Evolutionary conservation across 768 basidiomycete species (phyloP).

Genomic region (Podaxis sp.): DNA sequence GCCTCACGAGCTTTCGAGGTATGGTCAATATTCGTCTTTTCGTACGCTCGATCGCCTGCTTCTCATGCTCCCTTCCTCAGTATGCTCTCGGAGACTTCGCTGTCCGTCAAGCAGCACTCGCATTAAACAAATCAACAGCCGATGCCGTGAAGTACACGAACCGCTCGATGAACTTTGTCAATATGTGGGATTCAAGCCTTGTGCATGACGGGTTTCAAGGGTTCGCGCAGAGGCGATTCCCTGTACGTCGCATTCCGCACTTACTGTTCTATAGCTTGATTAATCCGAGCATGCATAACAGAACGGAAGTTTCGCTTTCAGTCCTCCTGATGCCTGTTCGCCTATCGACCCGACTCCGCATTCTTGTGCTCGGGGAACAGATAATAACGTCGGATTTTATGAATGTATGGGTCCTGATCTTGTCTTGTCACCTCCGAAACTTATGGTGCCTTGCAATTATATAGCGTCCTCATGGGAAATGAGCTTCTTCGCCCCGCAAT

Average conservation of each 20-base stretch:
- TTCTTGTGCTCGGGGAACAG: constrained; percentile 48
- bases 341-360: constrained; percentile 46
- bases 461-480: constrained; percentile 55
- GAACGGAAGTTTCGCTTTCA: constrained; percentile 53
- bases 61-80: constrained; percentile 21
- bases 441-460: too few relatives aligned
- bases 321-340: constrained; percentile 48
- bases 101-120: constrained; percentile 48
- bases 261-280: neutral
- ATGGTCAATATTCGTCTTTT: neutral
- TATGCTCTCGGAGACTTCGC: constrained; percentile 53
- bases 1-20: constrained; percentile 50
- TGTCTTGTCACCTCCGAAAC: neutral
- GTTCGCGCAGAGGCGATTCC: constrained; percentile 43
- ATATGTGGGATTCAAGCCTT: constrained; percentile 47
- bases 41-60: neutral
- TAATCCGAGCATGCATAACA: constrained; percentile 18
- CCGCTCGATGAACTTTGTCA: constrained; percentile 52
- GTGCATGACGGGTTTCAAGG: constrained; percentile 48
- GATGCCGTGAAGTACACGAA: constrained; percentile 46
- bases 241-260: constrained; percentile 28
- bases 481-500: constrained; percentile 53
- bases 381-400: constrained; percentile 53
- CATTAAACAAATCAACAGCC: constrained; percentile 34
- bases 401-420: constrained; percentile 36